Base-by-base conservation (phyloP, 1,284 basidiomycete species). In the Omphalotus olearius region DNA sequence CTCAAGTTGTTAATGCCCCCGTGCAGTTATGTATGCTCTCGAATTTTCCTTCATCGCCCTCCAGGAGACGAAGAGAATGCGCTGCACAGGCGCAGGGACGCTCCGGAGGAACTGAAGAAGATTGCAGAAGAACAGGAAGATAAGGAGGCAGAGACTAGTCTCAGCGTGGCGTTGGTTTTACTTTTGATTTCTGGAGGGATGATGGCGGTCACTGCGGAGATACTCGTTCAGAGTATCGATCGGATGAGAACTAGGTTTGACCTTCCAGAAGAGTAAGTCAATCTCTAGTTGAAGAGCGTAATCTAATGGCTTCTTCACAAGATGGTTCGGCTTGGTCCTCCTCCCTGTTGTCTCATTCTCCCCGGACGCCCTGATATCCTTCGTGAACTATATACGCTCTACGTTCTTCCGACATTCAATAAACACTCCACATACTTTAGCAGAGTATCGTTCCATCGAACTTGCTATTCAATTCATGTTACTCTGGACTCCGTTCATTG, bases 311-410 rank as follows among this genome's bases (percentile, higher is more conserved):
- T 33, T 33, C 1, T 40, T 45, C 44, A 35, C 23, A 25, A 82
- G 80, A 59, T 86, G 82, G 82, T 85, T 88, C 59, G 85, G 85
- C 20, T 67, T 88, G 51, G 73, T 88, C 46, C 70, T 88, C 4
- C 73, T 88, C 1, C 85, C 85, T 0, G 65, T 88, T 45, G 74
- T 85, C 11, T 86, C 85, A 3, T 88, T 84, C 65, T 78, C 81
- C 6, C 83, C 81, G 1, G 83, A 88, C 60, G 85, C 80, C 37
- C 66, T 72, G 10, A 70, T 86, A 20, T 76, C 82, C 0, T 63
- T 79, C 36, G 66, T 75, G 14, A 80, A 73, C 61, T 82, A 82
- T 63, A 18, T 75, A n/a, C 71, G 69, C 6, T 70, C 66, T 13
- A 47, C 45, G 47, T 45, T 64, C 28, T 57, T 70, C 46, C 65